Conservation (phyloP, 164 flowering plant genomes). For the Piper longum region DNA sequence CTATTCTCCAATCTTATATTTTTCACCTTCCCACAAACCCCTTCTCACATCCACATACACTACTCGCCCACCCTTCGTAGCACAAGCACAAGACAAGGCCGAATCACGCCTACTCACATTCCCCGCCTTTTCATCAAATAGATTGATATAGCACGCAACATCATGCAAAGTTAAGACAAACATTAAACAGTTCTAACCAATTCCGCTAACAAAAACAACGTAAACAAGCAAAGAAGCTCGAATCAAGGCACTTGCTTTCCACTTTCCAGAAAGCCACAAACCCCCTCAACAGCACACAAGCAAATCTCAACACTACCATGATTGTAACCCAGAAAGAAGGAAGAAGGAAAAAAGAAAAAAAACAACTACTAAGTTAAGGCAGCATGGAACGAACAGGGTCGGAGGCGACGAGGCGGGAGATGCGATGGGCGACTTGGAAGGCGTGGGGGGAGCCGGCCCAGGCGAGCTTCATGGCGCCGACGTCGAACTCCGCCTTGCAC, state of each 20-base stretch:
- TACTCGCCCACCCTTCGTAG: background rate
- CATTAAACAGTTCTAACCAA: too few relatives aligned
- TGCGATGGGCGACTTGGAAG: slow-evolving; percentile 63
- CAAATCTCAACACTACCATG: too few relatives aligned
- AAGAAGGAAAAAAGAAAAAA: background rate
- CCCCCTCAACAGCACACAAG: too few relatives aligned
- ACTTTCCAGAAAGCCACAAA: too few relatives aligned
- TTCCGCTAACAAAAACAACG: background rate
- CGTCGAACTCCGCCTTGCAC: slow-evolving; percentile 62
- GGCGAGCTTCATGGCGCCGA: slow-evolving; percentile 85
- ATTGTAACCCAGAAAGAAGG: background rate
- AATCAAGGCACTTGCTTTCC: too few relatives aligned
- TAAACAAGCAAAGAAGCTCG: background rate
- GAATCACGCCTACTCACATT: background rate
- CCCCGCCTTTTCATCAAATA: too few relatives aligned
- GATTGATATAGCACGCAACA: too few relatives aligned
- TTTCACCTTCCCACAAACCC: background rate
- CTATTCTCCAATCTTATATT: background rate
- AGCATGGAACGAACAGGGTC: slow-evolving; percentile 48
- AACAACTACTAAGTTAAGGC: background rate
- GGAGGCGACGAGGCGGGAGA: slow-evolving; percentile 68
- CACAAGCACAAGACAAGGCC: background rate
- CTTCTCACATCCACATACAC: background rate
- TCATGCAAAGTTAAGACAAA: too few relatives aligned
- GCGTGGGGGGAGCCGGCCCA: slow-evolving; percentile 85